phyloP scores from a whole-genome alignment of 1,139 yeast genomes.

The Spathaspora sp. region DNA sequence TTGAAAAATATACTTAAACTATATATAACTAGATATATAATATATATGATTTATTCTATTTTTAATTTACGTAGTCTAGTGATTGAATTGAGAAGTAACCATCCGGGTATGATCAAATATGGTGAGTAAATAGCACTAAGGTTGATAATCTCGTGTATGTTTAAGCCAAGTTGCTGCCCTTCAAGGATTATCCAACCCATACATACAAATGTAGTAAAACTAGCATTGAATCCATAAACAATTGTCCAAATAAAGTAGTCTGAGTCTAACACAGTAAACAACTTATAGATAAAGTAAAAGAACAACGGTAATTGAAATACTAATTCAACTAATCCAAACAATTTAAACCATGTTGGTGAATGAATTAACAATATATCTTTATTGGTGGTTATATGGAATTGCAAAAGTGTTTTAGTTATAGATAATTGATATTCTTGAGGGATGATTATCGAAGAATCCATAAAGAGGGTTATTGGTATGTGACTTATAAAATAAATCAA shows the following conservation, averaged over 20 bases:
- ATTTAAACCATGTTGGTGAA: conserved; percentile 65
- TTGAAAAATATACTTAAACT: conserved; percentile 42
- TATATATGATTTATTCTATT: background rate
- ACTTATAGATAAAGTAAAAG: conserved; percentile 35
- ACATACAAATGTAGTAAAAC: conserved; percentile 71
- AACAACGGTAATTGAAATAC: conserved; percentile 79
- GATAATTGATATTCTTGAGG: conserved; percentile 50
- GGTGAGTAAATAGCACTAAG: conserved; percentile 62
- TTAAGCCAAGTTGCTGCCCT: conserved; percentile 28
- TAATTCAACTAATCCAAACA: conserved; percentile 71
- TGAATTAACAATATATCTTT: conserved; percentile 65
- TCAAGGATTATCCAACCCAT: conserved; percentile 40
- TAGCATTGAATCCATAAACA: conserved; percentile 77
- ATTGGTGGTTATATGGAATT: conserved; percentile 61
- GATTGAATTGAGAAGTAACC: conserved; percentile 49
- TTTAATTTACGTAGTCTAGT: background rate
- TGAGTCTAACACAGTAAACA: conserved; percentile 19
- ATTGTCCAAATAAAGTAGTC: conserved; percentile 49
- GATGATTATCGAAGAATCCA: conserved; percentile 72
- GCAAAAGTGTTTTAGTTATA: conserved; percentile 49
- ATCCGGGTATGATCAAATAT: conserved; percentile 61
- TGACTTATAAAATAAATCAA: conserved; percentile 54
- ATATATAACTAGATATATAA: background rate
- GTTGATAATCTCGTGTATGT: conserved; percentile 32
- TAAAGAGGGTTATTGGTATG: conserved; percentile 68